A percentile compares a stretch with the other conserved stretches of the same genome.
These are phyloP conservation scores for Fusarium dlaminii DNA, from an alignment of 2,329 filamentous ascomycete genomes.

Conservation along the genomic window DNA sequence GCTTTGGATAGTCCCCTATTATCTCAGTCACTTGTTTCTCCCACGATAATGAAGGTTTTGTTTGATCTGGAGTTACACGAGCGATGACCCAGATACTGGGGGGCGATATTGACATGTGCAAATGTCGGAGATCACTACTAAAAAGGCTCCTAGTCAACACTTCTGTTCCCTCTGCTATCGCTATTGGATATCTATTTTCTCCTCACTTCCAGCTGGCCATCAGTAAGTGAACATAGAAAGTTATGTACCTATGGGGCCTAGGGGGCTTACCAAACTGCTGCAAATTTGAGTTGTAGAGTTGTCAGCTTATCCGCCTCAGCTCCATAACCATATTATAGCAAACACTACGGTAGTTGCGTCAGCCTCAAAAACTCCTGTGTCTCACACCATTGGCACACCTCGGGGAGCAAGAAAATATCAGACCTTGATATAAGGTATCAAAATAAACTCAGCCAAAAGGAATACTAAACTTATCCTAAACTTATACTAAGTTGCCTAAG, in stretches of 20 bases:
- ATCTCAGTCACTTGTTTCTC: background rate
- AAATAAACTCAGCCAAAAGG: too few species aligned
- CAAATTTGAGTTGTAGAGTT: background rate
- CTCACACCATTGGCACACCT: background rate
- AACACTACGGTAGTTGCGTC: background rate
- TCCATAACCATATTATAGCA: background rate
- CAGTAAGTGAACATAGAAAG: background rate
- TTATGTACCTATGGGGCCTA: too few species aligned
- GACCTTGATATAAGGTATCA: too few species aligned
- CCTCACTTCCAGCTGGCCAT: background rate
- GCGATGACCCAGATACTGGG: background rate
- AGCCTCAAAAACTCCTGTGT: background rate
- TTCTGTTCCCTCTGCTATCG: background rate
- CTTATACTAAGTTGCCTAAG: too few species aligned
- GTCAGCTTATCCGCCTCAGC: background rate
- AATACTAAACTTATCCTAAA: too few species aligned
- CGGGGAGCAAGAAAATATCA: too few species aligned
- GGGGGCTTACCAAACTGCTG: too few species aligned
- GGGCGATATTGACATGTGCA: background rate
- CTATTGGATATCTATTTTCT: background rate
- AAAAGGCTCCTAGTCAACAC: background rate
- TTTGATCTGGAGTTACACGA: background rate
- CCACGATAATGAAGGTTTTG: background rate
- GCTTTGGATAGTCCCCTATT: background rate
- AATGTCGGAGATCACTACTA: background rate